Base-by-base conservation (phyloP, 257 asterid genomes). In the Gentiana straminea region DNA sequence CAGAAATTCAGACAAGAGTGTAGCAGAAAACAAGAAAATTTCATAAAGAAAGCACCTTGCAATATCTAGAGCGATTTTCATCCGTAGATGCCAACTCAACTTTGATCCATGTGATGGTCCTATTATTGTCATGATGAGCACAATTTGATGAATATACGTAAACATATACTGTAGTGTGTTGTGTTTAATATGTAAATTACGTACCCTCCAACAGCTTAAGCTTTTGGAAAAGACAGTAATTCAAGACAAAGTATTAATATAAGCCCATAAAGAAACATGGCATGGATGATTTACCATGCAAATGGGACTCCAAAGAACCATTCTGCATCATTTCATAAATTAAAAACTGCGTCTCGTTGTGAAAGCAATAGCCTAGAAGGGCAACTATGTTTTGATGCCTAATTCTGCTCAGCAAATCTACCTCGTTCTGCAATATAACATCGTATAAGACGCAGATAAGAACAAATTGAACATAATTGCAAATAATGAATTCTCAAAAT, bases 11-110 rank as follows among this genome's bases (percentile, higher is more conserved):
- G 5, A 10, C 46, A 41, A 10, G 46, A 41, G 9, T 11, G 13
- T 56, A 6, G 13, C 33, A 46, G 4, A 13, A 56, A 52, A n/a
- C 39, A 5, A 33, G 43, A 8, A 49, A 33, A 8, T 37, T 51
- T 41, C 41, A 57, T 11, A 12, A 47, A 57, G 44, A 35, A 38
- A 49, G 46, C 70, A 91, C 96, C 96, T 87, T 51, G 96, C 98
- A 47, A 91, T 79, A 77, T 91, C 98, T 53, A 91, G 76, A 35
- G 98, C 96, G 55, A 87, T 83, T 76, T 80, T 91, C 96, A 91
- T 86, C 48, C 98, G 79, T 47, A 91, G 43, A 63, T 79, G 95
- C 98, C 98, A 91, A 70, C 73, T 79, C 74, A 91, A 74, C 57
- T 74, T 68, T 33, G 84, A 75, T 78, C 85, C 80, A 65, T 59